Evolutionary conservation across 345 rosid genomes (phyloP).

Genomic region (Brassica incana): DNA sequence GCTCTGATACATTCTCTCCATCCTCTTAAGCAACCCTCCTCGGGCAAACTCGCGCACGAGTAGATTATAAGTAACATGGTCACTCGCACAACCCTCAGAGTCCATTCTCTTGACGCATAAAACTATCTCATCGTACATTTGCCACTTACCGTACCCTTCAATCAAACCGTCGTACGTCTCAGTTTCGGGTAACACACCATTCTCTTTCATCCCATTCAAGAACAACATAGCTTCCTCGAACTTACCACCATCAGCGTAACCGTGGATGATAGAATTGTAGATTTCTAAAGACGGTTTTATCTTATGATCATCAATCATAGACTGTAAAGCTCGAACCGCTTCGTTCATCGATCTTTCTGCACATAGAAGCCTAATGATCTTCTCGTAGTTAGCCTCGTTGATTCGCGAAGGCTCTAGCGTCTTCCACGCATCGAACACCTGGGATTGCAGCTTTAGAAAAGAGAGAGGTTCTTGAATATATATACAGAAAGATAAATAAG

Average conservation of each 20-base stretch:
- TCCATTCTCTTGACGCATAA: slow-evolving; percentile 68
- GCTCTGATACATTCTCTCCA: slow-evolving; percentile 52
- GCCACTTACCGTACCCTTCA: neutral
- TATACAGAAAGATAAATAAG: neutral
- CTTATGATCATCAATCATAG: neutral
- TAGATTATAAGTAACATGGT: slow-evolving; percentile 56
- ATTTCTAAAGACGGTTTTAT: neutral
- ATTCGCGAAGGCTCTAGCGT: slow-evolving; percentile 39
- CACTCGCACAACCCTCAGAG: slow-evolving; percentile 52
- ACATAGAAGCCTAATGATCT: neutral
- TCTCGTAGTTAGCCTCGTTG: slow-evolving; percentile 8
- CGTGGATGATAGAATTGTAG: neutral
- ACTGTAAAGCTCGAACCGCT: neutral
- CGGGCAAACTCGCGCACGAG: slow-evolving; percentile 56
- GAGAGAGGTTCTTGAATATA: neutral
- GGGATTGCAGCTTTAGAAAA: neutral
- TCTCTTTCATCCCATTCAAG: neutral
- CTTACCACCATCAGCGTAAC: neutral
- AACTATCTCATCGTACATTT: slow-evolving; percentile 34
- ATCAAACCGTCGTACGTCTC: slow-evolving; percentile 43
- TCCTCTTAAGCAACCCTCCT: slow-evolving; percentile 61
- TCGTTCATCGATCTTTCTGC: neutral
- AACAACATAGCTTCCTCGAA: neutral
- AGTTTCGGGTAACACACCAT: slow-evolving; percentile 38
- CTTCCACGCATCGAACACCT: slow-evolving; percentile 68